Evolutionary conservation across 192 early-diverging fungal species (phyloP), one percentile per base, ranked within the genome.

Genomic region (Gamsiella multidivaricata): DNA sequence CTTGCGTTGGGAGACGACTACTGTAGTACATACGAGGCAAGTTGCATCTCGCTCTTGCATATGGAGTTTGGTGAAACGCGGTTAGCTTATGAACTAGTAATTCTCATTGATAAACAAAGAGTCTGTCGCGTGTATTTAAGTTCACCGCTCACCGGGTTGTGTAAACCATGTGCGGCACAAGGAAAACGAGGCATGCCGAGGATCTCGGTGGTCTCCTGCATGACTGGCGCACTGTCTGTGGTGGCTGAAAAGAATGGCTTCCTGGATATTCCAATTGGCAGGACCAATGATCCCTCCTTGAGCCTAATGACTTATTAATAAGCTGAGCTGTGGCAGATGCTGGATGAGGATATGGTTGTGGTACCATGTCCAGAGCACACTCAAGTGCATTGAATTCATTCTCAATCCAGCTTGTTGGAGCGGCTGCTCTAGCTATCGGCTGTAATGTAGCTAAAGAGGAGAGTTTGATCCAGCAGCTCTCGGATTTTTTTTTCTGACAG

Each of bases 161-260:
- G 68, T 15, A 70, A 56, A 18, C 18, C 28, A 18, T 61, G 57
- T 7, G 42, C 51, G 46, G 61, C 33, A 43, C 68, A 70, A 23
- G 68, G 39, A 31, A 61, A 1, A 8, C 46, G 37, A 18, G 32
- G 3, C 15, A 60, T 10, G 15, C 28, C 8, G 12, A 34, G 47
- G 3, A 46, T 42, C n/a, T 57, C 37, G 33, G 28, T 22, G 9
- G 58, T 41, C 34, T 54, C 61, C 5, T 26, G 11, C 58, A 70
- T 70, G 1, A 61, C 68, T 46, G 51, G 37, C 11, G 68, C 42
- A 46, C 42, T 70, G 18, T 70, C 58, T 8, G 51, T 54, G 12
- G 51, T 46, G 25, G 46, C 39, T 11, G 50, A 20, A 31, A n/a
- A 54, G 51, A 26, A 70, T 54, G 29, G 25, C n/a, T 2, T 15